A percentile compares a stretch with the other conserved stretches of the same genome.
Conservation (phyloP, 768 basidiomycete species). For the Royoungia palumana region DNA sequence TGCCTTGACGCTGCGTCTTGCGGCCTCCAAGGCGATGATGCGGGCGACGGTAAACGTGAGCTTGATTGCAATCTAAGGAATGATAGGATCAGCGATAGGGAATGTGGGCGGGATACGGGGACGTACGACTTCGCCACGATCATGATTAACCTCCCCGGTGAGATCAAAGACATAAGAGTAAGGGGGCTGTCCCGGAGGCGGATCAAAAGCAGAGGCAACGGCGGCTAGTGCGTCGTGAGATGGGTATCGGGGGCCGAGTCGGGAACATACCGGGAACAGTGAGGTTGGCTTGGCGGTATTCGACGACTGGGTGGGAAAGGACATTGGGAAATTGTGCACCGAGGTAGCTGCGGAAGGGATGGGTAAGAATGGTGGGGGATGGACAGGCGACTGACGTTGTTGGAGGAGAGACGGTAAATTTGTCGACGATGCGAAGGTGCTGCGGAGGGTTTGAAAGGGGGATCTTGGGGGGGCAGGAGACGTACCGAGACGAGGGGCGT, state of each 20-base stretch:
- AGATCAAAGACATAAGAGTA: slow-evolving; percentile 85
- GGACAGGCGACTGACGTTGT: slow-evolving; percentile 53
- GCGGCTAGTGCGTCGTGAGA: slow-evolving; percentile 44
- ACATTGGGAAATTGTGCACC: slow-evolving; percentile 71
- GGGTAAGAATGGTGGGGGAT: slow-evolving; percentile 10
- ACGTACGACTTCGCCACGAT: slow-evolving; percentile 71
- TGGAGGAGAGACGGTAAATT: slow-evolving; percentile 68
- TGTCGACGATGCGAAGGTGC: slow-evolving; percentile 72
- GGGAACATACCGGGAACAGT: slow-evolving; percentile 59
- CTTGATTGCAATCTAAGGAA: slow-evolving; percentile 67
- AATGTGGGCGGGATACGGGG: neutral
- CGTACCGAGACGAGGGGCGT: slow-evolving; percentile 61
- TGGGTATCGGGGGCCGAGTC: neutral
- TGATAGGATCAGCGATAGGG: slow-evolving; percentile 4
- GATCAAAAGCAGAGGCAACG: slow-evolving; percentile 67
- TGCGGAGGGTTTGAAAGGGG: slow-evolving; percentile 25
- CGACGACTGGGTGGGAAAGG: slow-evolving; percentile 64
- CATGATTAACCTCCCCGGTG: slow-evolving; percentile 74
- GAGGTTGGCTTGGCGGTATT: slow-evolving; percentile 81
- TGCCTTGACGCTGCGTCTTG: slow-evolving; percentile 72
- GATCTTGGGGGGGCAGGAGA: slow-evolving; percentile 13
- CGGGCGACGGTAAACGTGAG: slow-evolving; percentile 69
- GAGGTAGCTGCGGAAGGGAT: slow-evolving; percentile 54
- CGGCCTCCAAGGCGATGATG: slow-evolving; percentile 71
- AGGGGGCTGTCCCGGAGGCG: slow-evolving; percentile 61